Evolutionary conservation across 352 stramenopile genomes (phyloP).

Genomic region (Globisporangium polare): DNA sequence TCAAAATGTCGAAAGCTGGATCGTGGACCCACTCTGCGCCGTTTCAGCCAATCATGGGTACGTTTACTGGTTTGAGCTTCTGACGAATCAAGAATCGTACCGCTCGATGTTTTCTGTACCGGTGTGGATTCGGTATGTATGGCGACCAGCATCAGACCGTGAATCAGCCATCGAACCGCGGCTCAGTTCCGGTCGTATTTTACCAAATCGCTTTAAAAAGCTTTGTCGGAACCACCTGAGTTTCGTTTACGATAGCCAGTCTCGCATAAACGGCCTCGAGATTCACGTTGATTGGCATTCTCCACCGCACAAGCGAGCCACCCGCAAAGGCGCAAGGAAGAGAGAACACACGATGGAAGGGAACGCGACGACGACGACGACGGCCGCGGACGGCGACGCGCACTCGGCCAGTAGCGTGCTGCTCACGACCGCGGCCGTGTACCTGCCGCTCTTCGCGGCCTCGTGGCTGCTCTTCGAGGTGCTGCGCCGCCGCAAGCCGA

Average conservation of each 20-base stretch:
- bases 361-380: constrained; percentile 1
- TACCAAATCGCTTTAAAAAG: too few relatives aligned
- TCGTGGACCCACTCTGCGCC: too few relatives aligned
- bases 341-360: constrained; percentile 1
- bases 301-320: not conserved
- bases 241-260: too few relatives aligned
- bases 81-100: constrained; percentile 5
- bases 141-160: too few relatives aligned
- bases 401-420: constrained; percentile 43
- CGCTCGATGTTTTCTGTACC: not conserved
- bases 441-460: constrained; percentile 58
- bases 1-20: too few relatives aligned
- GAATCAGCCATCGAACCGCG: too few relatives aligned
- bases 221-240: too few relatives aligned
- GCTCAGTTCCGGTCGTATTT: too few relatives aligned
- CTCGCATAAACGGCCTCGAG: too few relatives aligned
- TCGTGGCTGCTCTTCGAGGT: constrained; percentile 58
- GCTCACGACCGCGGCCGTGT: constrained; percentile 53
- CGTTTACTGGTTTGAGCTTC: constrained; percentile 2
- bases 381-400: constrained; percentile 17
- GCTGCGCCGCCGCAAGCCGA: constrained; percentile 35
- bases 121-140: not conserved
- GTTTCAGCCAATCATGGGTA: too few relatives aligned
- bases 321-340: not conserved
- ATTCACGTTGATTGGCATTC: not conserved